phyloP scores from a whole-genome alignment of 2,329 filamentous ascomycete genomes.

The Alternaria postmessia region DNA sequence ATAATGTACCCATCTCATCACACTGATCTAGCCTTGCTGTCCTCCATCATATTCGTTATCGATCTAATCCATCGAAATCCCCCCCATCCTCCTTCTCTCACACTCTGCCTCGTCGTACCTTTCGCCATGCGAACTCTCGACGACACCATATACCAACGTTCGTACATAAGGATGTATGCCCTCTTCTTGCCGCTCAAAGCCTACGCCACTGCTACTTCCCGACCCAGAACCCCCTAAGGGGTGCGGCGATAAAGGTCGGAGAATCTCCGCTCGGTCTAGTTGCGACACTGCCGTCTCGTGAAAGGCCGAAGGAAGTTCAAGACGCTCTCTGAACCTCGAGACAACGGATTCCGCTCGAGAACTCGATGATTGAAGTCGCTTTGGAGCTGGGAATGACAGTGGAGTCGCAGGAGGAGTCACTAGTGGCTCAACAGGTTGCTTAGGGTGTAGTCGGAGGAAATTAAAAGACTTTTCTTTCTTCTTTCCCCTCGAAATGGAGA shows the following conservation, averaged over 20 bases:
- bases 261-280: not conserved
- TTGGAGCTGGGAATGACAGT: not conserved
- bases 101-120: not conserved
- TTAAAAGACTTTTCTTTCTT: not conserved
- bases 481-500: not conserved
- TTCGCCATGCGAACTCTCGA: not conserved
- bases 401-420: not conserved
- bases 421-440: not conserved
- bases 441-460: not conserved
- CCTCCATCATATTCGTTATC: not conserved
- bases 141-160: not conserved
- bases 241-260: not conserved
- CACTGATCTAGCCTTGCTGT: not conserved
- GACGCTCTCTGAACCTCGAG: not conserved
- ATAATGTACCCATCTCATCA: not conserved
- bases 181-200: not conserved
- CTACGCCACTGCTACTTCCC: not conserved
- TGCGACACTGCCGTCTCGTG: not conserved
- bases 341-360: accelerated
- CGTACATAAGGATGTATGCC: not conserved
- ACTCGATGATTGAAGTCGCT: not conserved
- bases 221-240: not conserved
- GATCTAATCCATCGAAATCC: not conserved
- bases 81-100: not conserved
- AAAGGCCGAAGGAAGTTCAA: not conserved